These are phyloP conservation scores for Ascochyta pisi DNA, from an alignment of 2,329 filamentous ascomycete species.

Conservation along the genomic window DNA sequence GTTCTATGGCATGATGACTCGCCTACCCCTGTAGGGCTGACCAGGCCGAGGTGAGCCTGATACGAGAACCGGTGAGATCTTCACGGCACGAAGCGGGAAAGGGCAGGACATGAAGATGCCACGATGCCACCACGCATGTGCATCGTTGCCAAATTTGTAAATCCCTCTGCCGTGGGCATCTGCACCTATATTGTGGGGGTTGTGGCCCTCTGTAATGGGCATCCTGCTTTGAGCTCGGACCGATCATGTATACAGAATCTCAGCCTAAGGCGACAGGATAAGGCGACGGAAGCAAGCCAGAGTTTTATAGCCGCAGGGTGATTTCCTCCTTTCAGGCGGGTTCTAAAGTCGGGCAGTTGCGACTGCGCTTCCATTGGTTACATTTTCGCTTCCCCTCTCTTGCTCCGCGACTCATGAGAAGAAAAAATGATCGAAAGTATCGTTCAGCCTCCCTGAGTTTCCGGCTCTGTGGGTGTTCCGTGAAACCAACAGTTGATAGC, in stretches of 20 bases:
- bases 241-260: not conserved
- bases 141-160: not conserved
- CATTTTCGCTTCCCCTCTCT: not conserved
- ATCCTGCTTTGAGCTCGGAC: not conserved
- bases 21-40: conserved; percentile 4
- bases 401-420: not conserved
- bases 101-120: conserved; percentile 4
- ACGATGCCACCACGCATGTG: not conserved
- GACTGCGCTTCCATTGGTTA: not conserved
- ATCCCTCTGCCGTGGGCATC: not conserved
- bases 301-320: not conserved
- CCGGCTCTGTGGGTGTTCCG: not conserved
- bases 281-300: not conserved
- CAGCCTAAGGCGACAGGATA: not conserved
- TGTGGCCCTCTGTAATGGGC: not conserved
- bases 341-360: not conserved
- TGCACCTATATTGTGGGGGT: not conserved
- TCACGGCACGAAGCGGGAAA: conserved; percentile 10
- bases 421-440: not conserved
- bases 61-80: conserved; percentile 19
- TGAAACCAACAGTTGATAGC: not conserved
- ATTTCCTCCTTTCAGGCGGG: not conserved
- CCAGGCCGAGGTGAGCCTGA: not conserved
- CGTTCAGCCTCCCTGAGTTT: not conserved
- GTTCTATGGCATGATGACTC: conserved; percentile 9